These are phyloP conservation scores for Bathelium albidoporum DNA, from an alignment of 495 filamentous ascomycete species.

Conservation along the genomic window DNA sequence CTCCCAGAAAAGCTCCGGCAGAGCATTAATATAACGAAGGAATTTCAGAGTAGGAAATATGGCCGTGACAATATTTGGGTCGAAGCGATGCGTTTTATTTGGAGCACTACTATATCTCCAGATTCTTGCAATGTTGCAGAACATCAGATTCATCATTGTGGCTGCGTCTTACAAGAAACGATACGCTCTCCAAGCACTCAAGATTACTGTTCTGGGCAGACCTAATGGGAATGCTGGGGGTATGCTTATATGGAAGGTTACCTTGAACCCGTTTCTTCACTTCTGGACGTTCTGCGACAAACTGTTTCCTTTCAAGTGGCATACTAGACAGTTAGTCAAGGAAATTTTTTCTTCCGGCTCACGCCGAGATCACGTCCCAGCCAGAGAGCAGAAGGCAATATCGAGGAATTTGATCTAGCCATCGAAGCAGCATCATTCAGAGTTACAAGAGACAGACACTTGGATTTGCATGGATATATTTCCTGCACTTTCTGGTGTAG, in stretches of 20 bases:
- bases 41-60: not conserved
- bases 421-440: not conserved
- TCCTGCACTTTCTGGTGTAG: slow-evolving; percentile 5
- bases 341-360: not conserved
- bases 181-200: not conserved
- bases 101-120: not conserved
- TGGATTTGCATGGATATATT: not conserved
- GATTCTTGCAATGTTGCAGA: not conserved
- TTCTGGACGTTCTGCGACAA: not conserved
- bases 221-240: not conserved
- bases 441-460: not conserved
- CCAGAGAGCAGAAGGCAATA: not conserved
- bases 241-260: not conserved
- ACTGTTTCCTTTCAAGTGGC: not conserved
- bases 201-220: not conserved
- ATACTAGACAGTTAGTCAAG: not conserved
- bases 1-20: too few species aligned
- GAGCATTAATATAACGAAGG: too few species aligned
- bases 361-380: not conserved
- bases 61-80: not conserved
- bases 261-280: not conserved
- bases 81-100: not conserved
- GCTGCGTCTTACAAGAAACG: slow-evolving; percentile 4
- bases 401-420: not conserved
- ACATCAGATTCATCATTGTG: not conserved